These are phyloP conservation scores for Dictyophora rubrovolvata DNA, from an alignment of 768 basidiomycete species.

Conservation along the genomic window DNA sequence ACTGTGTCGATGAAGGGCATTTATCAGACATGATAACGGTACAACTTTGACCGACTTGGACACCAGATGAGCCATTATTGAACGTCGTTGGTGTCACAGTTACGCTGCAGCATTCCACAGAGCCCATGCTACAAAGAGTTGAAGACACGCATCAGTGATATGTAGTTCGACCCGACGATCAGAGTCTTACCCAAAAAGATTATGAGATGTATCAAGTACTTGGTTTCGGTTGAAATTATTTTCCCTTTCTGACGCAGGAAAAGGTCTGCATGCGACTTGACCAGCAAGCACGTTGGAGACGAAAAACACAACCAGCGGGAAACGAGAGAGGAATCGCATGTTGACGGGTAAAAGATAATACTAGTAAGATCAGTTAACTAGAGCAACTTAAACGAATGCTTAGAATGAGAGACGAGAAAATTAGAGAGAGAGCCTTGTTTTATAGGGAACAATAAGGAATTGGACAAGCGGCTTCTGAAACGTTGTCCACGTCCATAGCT, in stretches of 20 bases:
- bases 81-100: neutral
- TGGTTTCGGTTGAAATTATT: neutral
- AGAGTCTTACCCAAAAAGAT: neutral
- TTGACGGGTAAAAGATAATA: too few species aligned
- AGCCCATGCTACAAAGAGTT: neutral
- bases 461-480: neutral
- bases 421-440: neutral
- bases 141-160: too few species aligned
- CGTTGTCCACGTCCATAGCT: neutral
- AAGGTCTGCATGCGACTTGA: neutral
- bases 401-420: neutral
- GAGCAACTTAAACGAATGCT: neutral
- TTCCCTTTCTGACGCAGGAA: neutral
- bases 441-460: neutral
- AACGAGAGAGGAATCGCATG: too few species aligned
- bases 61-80: neutral
- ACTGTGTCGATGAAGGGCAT: neutral
- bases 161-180: too few species aligned
- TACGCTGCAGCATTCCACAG: slow-evolving; percentile 4
- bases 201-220: neutral
- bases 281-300: neutral
- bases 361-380: too few species aligned
- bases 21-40: neutral
- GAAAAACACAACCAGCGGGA: neutral
- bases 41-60: slow-evolving; percentile 1